Conservation (phyloP, 768 basidiomycete genomes). For the Scleroderma citrinum region DNA sequence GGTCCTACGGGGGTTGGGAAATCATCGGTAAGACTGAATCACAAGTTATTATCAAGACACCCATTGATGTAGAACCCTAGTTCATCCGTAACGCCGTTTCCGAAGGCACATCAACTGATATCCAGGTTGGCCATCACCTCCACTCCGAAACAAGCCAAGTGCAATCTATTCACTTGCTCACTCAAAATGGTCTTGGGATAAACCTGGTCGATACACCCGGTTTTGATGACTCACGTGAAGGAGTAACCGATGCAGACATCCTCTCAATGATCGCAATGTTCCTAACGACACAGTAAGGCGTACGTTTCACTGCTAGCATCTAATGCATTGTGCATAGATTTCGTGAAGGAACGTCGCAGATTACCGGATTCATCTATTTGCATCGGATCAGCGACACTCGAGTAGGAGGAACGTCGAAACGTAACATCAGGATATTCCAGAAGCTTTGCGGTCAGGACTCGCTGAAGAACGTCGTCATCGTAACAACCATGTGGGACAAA, state of each 20-base stretch:
- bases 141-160: not conserved
- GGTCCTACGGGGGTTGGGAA: not conserved
- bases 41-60: slow-evolving; percentile 27
- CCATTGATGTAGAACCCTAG: not conserved
- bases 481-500: slow-evolving; percentile 32
- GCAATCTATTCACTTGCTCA: slow-evolving; percentile 27
- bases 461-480: slow-evolving; percentile 25
- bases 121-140: not conserved
- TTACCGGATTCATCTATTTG: slow-evolving; percentile 25
- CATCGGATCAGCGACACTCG: slow-evolving; percentile 12
- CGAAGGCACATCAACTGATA: no score
- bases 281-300: slow-evolving; percentile 22
- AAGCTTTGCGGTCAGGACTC: slow-evolving; percentile 19
- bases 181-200: slow-evolving; percentile 32
- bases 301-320: not conserved
- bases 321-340: slow-evolving; percentile 13
- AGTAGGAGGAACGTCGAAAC: not conserved
- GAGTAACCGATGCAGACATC: slow-evolving; percentile 16
- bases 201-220: slow-evolving; percentile 33
- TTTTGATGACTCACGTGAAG: slow-evolving; percentile 18
- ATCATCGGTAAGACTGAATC: slow-evolving; percentile 26
- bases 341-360: slow-evolving; percentile 10
- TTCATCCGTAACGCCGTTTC: not conserved
- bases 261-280: slow-evolving; percentile 21
- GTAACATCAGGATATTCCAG: not conserved